Evolutionary conservation across 2,329 filamentous ascomycete species (phyloP), one percentile per base, ranked within the genome.

Genomic region (Fusarium solani-melongenae): DNA sequence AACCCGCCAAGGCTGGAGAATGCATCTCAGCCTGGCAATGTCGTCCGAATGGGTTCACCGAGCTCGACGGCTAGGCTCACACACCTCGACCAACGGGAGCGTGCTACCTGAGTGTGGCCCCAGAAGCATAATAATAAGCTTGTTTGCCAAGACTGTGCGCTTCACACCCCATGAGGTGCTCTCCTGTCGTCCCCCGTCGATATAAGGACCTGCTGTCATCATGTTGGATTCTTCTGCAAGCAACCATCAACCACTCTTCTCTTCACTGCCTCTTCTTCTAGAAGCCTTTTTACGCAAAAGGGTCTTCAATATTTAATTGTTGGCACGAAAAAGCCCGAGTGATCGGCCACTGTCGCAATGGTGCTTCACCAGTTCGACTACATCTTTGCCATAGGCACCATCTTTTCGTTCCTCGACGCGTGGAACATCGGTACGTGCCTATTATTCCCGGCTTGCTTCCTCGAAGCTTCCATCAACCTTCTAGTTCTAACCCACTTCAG

Each of bases 361-460:
- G 77, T 77, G 4, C 77, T 80, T 71, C 84, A 86, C 67, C 86
- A 92, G 75, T 92, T 87, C 73, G 87, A 90, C 79, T 92, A 91
- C 78, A 85, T 92, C 75, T 89, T 92, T 74, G 90, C 89, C 75
- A 86, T 92, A 57, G 90, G 88, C 81, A 89, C 88, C 59, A 87
- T 92, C 70, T 92, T 92, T 80, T 89, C 90, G 56, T 88, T 89
- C 76, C 86, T 92, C 15, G 90, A 91, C 81, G 89, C 89, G 33
- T 92, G 88, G 88, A 91, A 91, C 77, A 91, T 91, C 74, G 90
- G 89, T 87, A 67, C 17, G 70, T 64, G 4, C 7, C 6, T 7
- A 22, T 27, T 46, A 46, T 46, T 46, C 41, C 41, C 22, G 41
- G 14, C 41, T 46, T 46, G 22, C 11, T 5, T 11, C 15, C 27